Base-by-base conservation (phyloP, 352 stramenopile genomes). In the Saprolegnia diclina region DNA sequence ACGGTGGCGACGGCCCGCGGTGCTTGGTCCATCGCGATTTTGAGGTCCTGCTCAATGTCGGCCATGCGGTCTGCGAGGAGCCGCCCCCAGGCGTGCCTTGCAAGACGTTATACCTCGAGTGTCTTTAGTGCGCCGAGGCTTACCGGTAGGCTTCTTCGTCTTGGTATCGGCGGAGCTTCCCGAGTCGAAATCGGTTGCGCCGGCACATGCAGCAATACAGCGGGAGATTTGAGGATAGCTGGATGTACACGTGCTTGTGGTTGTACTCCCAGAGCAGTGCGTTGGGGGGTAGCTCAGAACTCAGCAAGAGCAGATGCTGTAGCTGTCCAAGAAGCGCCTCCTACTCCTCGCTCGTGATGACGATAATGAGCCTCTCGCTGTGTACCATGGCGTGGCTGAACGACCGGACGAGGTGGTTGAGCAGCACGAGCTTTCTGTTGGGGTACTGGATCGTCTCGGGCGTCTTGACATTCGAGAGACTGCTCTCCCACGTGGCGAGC, bases 201-300 rank as follows among this genome's bases (percentile, higher is more conserved):
- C 63, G 63, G 24, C 63, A 69, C 18, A 61, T 52, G 3, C 53
- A 52, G 46, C 63, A 69, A 45, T 61, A 69, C 5, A 56, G 5
- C 35, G 63, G 63, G 18, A 62, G 37, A 11, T 4, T 52, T 5
- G 24, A 18, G 11, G 21, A 5, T 10, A 69, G 13, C 29, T 69
- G 63, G 13, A 69, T 48, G 63, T 69, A 69, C 9, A 69, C 53
- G 38, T 69, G 63, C 35, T 69, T 69, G 53, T 69, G 63, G n/a
- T 21, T 32, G 53, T 61, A 42, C 52, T 69, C 42, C 63, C 63
- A 69, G 29, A 69, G 52, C 1, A 3, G 13, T 3, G 42, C 18
- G 42, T n/a, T 55, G 37, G 57, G 40, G 9, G n/a, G 57, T 21
- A 48, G 56, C 0, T 64, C 40, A 18, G 22, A 4, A 18, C 7